phyloP scores from a whole-genome alignment of 2,329 filamentous ascomycete species.

The Hysterium pulicare region DNA sequence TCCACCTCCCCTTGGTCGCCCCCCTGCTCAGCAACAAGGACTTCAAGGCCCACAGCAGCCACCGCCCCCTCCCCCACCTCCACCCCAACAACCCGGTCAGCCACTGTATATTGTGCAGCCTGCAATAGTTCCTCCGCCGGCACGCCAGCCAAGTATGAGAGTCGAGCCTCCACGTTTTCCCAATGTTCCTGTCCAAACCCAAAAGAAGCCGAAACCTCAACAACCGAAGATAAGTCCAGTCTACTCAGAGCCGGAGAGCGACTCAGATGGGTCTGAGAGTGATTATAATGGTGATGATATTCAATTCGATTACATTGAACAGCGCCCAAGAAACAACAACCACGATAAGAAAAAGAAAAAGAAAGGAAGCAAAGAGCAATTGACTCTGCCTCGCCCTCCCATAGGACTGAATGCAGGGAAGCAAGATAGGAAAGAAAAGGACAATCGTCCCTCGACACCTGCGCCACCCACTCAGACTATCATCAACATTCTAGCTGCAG shows the following conservation, averaged over 20 bases:
- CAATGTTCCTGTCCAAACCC: not conserved
- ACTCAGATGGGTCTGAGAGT: not conserved
- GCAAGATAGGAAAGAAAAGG: not conserved
- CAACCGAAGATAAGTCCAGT: not conserved
- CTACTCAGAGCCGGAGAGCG: not conserved
- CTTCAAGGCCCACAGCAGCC: not conserved
- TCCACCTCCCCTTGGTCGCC: too few species aligned
- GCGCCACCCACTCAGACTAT: not conserved
- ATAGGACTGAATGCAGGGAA: not conserved
- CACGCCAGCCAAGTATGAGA: conserved; percentile 1
- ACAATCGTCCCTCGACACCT: not conserved
- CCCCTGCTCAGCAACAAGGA: not conserved
- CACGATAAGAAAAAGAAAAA: not conserved
- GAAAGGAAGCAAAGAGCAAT: not conserved
- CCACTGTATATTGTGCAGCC: too few species aligned
- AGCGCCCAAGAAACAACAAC: not conserved
- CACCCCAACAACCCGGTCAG: too few species aligned
- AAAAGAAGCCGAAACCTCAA: not conserved
- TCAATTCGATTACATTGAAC: not conserved
- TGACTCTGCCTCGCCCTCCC: not conserved
- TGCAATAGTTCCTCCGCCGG: too few species aligned
- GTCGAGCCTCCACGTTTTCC: not conserved
- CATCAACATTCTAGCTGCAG: not conserved
- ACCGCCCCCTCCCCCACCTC: not conserved
- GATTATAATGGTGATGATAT: not conserved